Evolutionary conservation across 2,329 filamentous ascomycete species (phyloP), one percentile per base, ranked within the genome.

Genomic region (Colletotrichum musae): DNA sequence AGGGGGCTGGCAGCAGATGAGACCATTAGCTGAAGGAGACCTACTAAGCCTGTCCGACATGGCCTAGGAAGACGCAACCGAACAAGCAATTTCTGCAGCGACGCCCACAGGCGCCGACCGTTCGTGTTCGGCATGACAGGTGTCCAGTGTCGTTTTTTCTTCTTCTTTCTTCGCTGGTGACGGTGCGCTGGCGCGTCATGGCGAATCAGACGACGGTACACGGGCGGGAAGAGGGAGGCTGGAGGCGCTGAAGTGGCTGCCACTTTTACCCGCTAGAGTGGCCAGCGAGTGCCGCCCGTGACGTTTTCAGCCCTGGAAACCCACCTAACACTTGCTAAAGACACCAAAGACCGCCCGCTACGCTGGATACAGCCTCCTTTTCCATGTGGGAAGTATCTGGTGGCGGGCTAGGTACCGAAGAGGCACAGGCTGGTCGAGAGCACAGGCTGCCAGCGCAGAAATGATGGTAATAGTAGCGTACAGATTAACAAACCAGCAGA

Each of bases 271-370:
- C 32, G 32, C 32, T 45, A 28, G 52, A 26, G n/a, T n/a, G 45
- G 43, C 32, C 12, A 52, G 59, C 16, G 39, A 24, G 13, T 60
- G 50, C 21, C 51, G 48, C 53, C 13, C n/a, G 61, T 58, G 66
- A 69, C 51, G 66, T 50, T 69, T 69, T 57, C 66, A 54, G 61
- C 61, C 66, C 66, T 32, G 61, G 1, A 53, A 47, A 41, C 39
- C 26, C 45, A 26, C 51, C 28, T 24, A 24, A 24, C 2, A 24
- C 21, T 2, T 10, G 39, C 54, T 58, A 45, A 39, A 24, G 53
- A 21, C n/a, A 58, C 6, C n/a, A 15, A 47, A 58, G 41, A 10
- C 32, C n/a, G 6, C n/a, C n/a, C 47, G 45, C 28, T 41, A 18
- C 6, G 4, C 18, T 51, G 18, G 28, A 51, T 9, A 51, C n/a